Evolutionary conservation across 148 eudicot species (phyloP).

Genomic region (Amaranthus hypochondriacus): DNA sequence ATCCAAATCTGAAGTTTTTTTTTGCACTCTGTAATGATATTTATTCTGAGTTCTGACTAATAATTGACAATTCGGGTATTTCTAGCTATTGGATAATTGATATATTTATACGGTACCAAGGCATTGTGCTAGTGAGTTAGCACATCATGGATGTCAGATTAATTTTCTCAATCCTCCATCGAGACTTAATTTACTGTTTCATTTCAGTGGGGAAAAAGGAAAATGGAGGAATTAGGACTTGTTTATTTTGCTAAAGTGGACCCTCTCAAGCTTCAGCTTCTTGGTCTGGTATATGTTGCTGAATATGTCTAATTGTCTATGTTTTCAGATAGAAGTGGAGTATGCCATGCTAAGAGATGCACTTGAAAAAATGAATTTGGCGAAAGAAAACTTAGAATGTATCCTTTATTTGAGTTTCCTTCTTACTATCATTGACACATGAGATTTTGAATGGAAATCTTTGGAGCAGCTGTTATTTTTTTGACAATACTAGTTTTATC

Average conservation of each 20-base stretch:
- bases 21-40: not conserved
- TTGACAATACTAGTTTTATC: conserved; percentile 57
- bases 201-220: not conserved
- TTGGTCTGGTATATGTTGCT: not conserved
- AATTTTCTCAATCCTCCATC: not conserved
- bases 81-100: not conserved
- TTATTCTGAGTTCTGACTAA: not conserved
- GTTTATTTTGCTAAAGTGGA: not conserved
- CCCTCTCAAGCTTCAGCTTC: no score
- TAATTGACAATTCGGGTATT: not conserved
- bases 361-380: conserved; percentile 40
- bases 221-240: not conserved
- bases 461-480: conserved; percentile 12
- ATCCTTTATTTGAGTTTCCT: conserved; percentile 35
- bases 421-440: not conserved
- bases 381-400: conserved; percentile 53
- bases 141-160: not conserved
- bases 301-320: not conserved
- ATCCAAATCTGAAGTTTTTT: not conserved
- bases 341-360: conserved; percentile 54
- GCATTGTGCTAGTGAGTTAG: not conserved
- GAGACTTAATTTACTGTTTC: not conserved
- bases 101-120: not conserved
- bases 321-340: conserved; percentile 71
- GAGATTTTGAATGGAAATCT: not conserved